Conservation (phyloP, 2,329 filamentous ascomycete species). For the Clarireedia paspali region DNA sequence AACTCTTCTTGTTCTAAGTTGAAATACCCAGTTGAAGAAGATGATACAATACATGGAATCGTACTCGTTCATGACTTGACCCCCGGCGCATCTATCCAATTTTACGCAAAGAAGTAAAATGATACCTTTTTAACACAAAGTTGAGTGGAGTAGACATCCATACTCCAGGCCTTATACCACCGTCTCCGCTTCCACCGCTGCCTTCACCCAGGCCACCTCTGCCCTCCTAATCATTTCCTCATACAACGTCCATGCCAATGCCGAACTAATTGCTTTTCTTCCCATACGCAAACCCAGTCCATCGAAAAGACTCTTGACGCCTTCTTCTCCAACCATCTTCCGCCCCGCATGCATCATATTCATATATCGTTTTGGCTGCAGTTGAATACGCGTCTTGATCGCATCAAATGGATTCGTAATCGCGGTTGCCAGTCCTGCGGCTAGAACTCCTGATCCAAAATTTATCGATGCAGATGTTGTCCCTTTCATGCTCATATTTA, state of each 20-base stretch:
- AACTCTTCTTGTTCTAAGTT: too few species aligned
- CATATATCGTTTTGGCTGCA: constrained; percentile 73
- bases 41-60: too few species aligned
- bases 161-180: not conserved
- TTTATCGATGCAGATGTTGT: constrained; percentile 62
- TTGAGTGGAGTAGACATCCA: not conserved
- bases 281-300: constrained; percentile 81
- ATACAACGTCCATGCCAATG: constrained; percentile 96
- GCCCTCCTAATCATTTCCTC: constrained; percentile 82
- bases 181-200: not conserved
- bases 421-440: constrained; percentile 74
- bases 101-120: too few species aligned
- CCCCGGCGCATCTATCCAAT: too few species aligned
- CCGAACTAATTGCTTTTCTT: constrained; percentile 85
- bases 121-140: not conserved
- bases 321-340: constrained; percentile 77
- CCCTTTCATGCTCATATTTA: constrained; percentile 19
- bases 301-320: constrained; percentile 71
- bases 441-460: constrained; percentile 73
- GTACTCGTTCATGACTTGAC: too few species aligned
- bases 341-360: constrained; percentile 74
- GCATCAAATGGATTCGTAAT: constrained; percentile 96
- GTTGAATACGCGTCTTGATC: constrained; percentile 88
- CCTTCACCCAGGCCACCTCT: constrained; percentile 26
- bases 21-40: too few species aligned